Evolutionary conservation across 2,329 filamentous ascomycete genomes (phyloP).

Genomic region (Colletotrichum sp.): DNA sequence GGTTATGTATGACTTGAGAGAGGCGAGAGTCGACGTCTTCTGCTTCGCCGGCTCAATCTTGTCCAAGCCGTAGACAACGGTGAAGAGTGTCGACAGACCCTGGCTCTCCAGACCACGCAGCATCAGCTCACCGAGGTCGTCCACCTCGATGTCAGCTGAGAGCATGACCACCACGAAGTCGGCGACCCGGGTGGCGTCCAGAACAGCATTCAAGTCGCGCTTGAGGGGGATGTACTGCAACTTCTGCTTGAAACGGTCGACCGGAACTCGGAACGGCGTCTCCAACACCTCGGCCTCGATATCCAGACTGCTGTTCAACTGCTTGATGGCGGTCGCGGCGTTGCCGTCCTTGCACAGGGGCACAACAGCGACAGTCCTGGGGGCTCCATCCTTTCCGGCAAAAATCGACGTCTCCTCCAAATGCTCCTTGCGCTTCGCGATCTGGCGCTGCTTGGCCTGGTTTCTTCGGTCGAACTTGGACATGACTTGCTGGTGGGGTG

Average conservation of each 20-base stretch:
- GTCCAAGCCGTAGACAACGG: slow-evolving; percentile 81
- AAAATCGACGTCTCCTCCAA: slow-evolving; percentile 82
- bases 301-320: slow-evolving; percentile 81
- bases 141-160: slow-evolving; percentile 83
- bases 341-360: slow-evolving; percentile 80
- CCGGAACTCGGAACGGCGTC: slow-evolving; percentile 66
- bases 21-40: slow-evolving; percentile 75
- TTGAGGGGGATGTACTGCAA: slow-evolving; percentile 82
- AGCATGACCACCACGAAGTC: slow-evolving; percentile 91
- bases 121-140: slow-evolving; percentile 83
- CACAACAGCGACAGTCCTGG: slow-evolving; percentile 86
- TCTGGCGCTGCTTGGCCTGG: slow-evolving; percentile 88
- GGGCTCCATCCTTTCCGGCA: slow-evolving; percentile 83
- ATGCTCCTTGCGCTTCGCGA: slow-evolving; percentile 83
- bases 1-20: slow-evolving; percentile 89
- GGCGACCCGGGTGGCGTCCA: slow-evolving; percentile 86
- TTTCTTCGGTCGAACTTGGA: slow-evolving; percentile 96
- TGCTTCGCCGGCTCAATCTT: slow-evolving; percentile 81
- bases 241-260: slow-evolving; percentile 95
- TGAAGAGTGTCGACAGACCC: slow-evolving; percentile 91
- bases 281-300: slow-evolving; percentile 69
- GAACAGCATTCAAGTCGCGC: slow-evolving; percentile 74
- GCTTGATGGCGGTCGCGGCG: slow-evolving; percentile 67
- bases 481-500: slow-evolving; percentile 95
- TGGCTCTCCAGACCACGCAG: slow-evolving; percentile 90